Evolutionary conservation across 306 rosid species (phyloP).

Genomic region (Cicer arietinum): DNA sequence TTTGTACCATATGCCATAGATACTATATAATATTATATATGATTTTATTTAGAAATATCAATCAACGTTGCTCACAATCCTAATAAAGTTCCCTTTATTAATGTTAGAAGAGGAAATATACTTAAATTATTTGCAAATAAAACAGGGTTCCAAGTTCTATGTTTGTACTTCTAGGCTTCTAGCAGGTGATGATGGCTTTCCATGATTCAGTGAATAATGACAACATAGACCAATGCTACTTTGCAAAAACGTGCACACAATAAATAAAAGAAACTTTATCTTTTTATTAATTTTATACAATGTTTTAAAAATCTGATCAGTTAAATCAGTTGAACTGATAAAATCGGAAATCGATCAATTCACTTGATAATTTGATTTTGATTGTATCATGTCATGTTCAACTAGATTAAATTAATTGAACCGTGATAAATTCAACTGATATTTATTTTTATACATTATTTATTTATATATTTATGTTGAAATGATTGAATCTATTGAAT

Average conservation of each 20-base stretch:
- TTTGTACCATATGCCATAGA: neutral
- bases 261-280: neutral
- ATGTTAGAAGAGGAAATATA: neutral
- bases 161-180: neutral
- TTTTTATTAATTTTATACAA: constrained; percentile 7
- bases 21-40: neutral
- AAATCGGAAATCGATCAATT: too few species aligned
- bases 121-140: neutral
- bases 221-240: neutral
- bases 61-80: neutral
- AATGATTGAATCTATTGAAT: too few species aligned
- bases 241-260: constrained; percentile 37
- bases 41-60: constrained; percentile 5
- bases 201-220: constrained; percentile 18
- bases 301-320: too few species aligned
- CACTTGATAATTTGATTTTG: too few species aligned
- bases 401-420: too few species aligned
- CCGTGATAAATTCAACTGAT: too few species aligned
- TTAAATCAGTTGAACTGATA: too few species aligned
- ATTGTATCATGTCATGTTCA: too few species aligned
- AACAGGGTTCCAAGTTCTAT: neutral
- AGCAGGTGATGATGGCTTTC: neutral
- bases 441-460: too few species aligned
- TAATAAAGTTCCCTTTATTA: neutral
- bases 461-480: too few species aligned